Evolutionary conservation across 441 rosid species (phyloP).

Genomic region (Biscutella laevigata): DNA sequence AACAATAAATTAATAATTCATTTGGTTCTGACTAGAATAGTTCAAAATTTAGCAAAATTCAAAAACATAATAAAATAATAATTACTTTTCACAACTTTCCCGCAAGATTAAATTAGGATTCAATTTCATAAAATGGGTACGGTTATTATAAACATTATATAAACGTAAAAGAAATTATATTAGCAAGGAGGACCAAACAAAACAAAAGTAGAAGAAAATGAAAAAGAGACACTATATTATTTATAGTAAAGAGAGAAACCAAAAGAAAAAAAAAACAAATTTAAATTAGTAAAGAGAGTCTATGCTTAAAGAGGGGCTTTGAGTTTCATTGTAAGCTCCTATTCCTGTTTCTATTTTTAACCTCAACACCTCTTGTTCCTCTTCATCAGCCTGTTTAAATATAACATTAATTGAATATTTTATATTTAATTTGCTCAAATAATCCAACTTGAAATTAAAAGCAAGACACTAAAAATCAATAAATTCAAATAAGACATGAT

Average conservation of each 20-base stretch:
- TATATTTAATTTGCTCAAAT: background rate
- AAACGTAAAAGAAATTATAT: background rate
- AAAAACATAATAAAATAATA: no score
- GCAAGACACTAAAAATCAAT: background rate
- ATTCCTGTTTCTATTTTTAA: conserved; percentile 28
- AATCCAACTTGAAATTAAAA: background rate
- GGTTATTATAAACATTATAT: background rate
- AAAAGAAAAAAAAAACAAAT: background rate
- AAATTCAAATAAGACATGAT: background rate
- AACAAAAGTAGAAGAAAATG: background rate
- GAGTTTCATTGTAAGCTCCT: conserved; percentile 28
- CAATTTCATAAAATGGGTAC: background rate
- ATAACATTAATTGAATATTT: no score
- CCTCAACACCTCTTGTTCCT: conserved; percentile 26
- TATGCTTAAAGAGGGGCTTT: conserved; percentile 27
- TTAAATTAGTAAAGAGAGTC: conserved; percentile 17
- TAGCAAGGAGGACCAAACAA: conserved; percentile 1
- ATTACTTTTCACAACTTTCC: no score
- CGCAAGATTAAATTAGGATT: background rate
- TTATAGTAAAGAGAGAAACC: background rate
- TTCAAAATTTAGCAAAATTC: no score
- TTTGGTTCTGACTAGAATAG: no score
- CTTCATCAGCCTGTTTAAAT: conserved; percentile 28
- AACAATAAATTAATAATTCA: no score
- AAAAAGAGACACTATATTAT: background rate